Base-by-base conservation (phyloP, 2,329 filamentous ascomycete genomes). In the Colletotrichum spinosum region DNA sequence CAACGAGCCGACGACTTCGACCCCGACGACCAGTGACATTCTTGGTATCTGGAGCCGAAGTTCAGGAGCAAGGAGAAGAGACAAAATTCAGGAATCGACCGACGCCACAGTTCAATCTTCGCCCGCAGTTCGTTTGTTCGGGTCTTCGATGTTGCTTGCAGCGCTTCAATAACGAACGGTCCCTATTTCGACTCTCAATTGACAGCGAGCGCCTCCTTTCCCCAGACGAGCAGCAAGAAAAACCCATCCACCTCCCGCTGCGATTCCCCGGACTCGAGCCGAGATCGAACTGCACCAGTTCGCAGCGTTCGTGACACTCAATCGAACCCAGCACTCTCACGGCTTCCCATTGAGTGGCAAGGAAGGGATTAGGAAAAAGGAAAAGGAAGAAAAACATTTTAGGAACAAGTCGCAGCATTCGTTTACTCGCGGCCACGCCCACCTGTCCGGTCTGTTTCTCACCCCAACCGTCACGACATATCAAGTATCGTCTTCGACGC, bases 351-450 rank as follows among this genome's bases (percentile, higher is more conserved):
- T 67, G 59, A 58, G 42, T 54, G 64, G 64, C 60, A 63, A 63
- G 49, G 25, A 25, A 4, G 4, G 25, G 60, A 45, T 39, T n/a
- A 58, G 50, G 49, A 45, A 13, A 41, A 61, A 64, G 12, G 15
- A 44, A 15, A 44, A 44, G 15, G 13, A 15, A 46, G 6, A 17
- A 46, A 52, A 35, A 52, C 49, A 48, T 65, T 63, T 52, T 56
- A 52, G 57, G 61, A 68, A 64, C 25, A 55, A 69, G 66, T 72
- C 75, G 73, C 72, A 75, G 73, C 74, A 75, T 78, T 76, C 69
- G 69, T 67, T 76, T 74, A 69, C 69, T 74, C 17, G 72, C 75
- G 67, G 65, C 64, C 65, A 25, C 25, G 25, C 55, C 53, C 60
- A 52, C 61, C 64, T 57, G 69, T 67, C 59, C 66, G 53, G 55